Base-by-base conservation (phyloP, 2,329 filamentous ascomycete genomes). In the Leptoxyphium fumago region DNA sequence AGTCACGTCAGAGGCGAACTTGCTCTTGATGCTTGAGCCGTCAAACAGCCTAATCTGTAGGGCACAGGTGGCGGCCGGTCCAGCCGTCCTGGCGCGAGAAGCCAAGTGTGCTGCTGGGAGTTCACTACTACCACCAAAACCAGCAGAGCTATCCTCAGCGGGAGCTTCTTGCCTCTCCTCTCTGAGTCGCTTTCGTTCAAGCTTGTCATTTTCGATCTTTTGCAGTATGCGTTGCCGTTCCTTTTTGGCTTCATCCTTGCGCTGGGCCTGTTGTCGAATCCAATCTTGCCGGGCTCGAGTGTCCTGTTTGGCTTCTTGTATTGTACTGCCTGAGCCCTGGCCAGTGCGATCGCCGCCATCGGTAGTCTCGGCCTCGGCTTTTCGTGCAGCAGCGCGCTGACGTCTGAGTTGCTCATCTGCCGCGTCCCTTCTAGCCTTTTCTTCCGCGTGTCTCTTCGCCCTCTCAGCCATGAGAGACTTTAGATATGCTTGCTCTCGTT, bases 1-100 rank as follows among this genome's bases (percentile, higher is more conserved):
- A 0, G 74, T 82, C 17, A 78, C 75, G 10, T 76, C 67, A 18
- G 54, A 51, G 11, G 56, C 51, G 60, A 95, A 94, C 14, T 74
- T 77, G 2, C 72, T 74, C 36, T 86, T 78, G 14, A 95, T 74
- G 1, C 79, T 87, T 10, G 79, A 80, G 9, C 89, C 89, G 57
- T 95, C 86, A 45, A 93, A 83, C 0, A 94, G 69, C 7, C 88
- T 77, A 14, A 94, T 75, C 55, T 91, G 85, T 1, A 95, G 66
- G 14, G 49, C 46, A 43, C 59, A 61, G 38, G 46, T 51, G 6
- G 53, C 51, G 21, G 48, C 50, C 2, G 50, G 46, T 38, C 50
- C 53, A 14, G 47, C 52, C 11, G 47, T 46, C 11, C 49, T 46
- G 13, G 51, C 45, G 5, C 46, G 60, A 44, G 30, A 13, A 44